These are phyloP conservation scores for Saccharomyces hybrid DNA, from an alignment of 1,139 yeast species.

Conservation along the genomic window DNA sequence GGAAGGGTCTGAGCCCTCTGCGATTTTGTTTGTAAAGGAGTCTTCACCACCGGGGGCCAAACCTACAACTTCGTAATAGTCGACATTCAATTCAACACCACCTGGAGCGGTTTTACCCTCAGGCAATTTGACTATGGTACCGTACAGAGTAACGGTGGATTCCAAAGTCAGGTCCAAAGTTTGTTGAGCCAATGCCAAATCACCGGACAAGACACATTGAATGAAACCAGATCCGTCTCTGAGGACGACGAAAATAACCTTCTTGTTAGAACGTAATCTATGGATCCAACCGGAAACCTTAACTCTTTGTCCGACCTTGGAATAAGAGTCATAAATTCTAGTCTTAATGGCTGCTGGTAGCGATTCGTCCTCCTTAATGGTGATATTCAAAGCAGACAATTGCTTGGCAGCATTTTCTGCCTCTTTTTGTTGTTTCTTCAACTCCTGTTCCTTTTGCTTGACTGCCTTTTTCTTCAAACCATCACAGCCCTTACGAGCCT, in stretches of 20 bases:
- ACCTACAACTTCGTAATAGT: constrained; percentile 80
- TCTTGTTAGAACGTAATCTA: constrained; percentile 87
- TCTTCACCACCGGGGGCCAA: constrained; percentile 96
- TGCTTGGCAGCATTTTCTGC: constrained; percentile 63
- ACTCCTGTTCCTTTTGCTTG: constrained; percentile 62
- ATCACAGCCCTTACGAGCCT: constrained; percentile 94
- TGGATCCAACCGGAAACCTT: constrained; percentile 92
- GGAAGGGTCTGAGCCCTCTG: constrained; percentile 91
- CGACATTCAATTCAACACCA: constrained; percentile 88
- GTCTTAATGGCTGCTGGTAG: constrained; percentile 62
- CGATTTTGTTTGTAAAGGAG: constrained; percentile 87
- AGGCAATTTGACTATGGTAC: constrained; percentile 74
- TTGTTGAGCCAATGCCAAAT: constrained; percentile 81
- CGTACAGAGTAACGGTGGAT: constrained; percentile 72
- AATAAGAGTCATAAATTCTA: constrained; percentile 53
- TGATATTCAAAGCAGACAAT: constrained; percentile 72
- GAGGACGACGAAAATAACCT: constrained; percentile 78
- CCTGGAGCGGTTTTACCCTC: constrained; percentile 98
- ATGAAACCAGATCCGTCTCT: constrained; percentile 93
- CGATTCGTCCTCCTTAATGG: constrained; percentile 58
- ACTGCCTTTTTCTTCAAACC: constrained; percentile 84
- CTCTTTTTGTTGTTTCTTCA: constrained; percentile 50
- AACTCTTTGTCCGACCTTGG: constrained; percentile 54
- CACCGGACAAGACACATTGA: constrained; percentile 85
- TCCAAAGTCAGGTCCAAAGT: constrained; percentile 83